phyloP scores from a whole-genome alignment of 441 rosid genomes.

The Pelargonium cotyledonis region DNA sequence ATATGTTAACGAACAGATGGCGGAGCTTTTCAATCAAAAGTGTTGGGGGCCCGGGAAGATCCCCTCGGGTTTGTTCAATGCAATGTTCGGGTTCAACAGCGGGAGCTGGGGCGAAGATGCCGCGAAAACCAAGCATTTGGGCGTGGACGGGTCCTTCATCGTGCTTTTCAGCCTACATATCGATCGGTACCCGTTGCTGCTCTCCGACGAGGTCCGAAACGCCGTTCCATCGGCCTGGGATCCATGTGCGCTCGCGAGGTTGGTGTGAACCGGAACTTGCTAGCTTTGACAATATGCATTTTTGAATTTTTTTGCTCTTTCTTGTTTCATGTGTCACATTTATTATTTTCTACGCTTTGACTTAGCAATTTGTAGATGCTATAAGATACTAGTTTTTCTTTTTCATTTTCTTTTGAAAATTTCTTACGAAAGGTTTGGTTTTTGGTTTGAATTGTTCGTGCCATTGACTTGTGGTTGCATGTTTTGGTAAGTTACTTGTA shows the following conservation, averaged over 20 bases:
- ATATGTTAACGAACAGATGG: slow-evolving; percentile 45
- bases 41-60: slow-evolving; percentile 62
- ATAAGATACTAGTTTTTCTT: background rate
- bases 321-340: background rate
- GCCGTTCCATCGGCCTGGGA: slow-evolving; percentile 82
- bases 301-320: background rate
- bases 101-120: slow-evolving; percentile 77
- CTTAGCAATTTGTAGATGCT: background rate
- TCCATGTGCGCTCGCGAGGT: slow-evolving; percentile 73
- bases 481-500: background rate
- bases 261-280: background rate
- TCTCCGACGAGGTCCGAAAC: slow-evolving; percentile 49
- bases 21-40: slow-evolving; percentile 66
- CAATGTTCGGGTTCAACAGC: slow-evolving; percentile 61
- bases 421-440: background rate
- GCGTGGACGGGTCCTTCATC: slow-evolving; percentile 62
- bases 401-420: background rate
- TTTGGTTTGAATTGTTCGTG: background rate
- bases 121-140: slow-evolving; percentile 49
- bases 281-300: background rate
- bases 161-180: slow-evolving; percentile 50
- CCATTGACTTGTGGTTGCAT: background rate
- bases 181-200: slow-evolving; percentile 57
- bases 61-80: slow-evolving; percentile 71
- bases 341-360: background rate